phyloP scores from a whole-genome alignment of 495 filamentous ascomycete species.

The Neurospora africana region DNA sequence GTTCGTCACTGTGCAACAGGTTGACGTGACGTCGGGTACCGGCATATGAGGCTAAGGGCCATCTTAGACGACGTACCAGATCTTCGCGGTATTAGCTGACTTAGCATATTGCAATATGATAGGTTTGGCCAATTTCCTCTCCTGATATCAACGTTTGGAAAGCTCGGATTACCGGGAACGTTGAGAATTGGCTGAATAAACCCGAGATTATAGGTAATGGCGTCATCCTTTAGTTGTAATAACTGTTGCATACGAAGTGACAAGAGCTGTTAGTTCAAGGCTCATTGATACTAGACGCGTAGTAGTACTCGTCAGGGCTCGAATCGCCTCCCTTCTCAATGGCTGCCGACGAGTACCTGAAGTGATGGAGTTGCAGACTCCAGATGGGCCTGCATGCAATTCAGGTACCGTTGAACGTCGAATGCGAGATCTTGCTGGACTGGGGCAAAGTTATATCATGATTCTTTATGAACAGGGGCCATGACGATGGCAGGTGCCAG shows the following conservation, averaged over 20 bases:
- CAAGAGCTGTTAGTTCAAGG: background rate
- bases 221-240: background rate
- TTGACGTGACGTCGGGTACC: conserved; percentile 6
- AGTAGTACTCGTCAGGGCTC: too few species aligned
- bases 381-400: background rate
- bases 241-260: background rate
- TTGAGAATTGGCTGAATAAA: background rate
- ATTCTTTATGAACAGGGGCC: background rate
- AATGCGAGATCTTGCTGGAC: background rate
- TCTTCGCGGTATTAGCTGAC: background rate
- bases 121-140: background rate
- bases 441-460: background rate
- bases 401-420: background rate
- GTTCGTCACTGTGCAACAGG: conserved; percentile 3
- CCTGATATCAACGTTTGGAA: background rate
- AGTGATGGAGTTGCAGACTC: background rate
- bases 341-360: too few species aligned
- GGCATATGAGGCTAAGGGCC: conserved; percentile 9
- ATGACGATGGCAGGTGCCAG: background rate
- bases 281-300: background rate
- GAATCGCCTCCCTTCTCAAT: too few species aligned
- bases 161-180: background rate
- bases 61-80: conserved; percentile 4
- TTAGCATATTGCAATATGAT: background rate
- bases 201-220: background rate